phyloP scores from a whole-genome alignment of 768 basidiomycete genomes.

The Tricholoma matsutake region DNA sequence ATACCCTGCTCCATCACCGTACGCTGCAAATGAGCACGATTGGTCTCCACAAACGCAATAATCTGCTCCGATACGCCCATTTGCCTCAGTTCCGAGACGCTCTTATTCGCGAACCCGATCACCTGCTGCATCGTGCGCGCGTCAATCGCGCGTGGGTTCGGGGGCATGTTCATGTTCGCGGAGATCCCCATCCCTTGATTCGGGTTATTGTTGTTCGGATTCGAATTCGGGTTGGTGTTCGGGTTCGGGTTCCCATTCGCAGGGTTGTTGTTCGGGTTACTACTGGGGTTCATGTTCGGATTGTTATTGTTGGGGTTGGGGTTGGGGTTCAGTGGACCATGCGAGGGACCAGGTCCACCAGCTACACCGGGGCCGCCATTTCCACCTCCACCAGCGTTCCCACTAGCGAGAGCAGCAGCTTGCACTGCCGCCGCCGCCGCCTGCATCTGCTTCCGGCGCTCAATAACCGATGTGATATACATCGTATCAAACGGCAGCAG shows the following conservation, averaged over 20 bases:
- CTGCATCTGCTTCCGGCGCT: constrained; percentile 27
- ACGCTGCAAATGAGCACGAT: constrained; percentile 48
- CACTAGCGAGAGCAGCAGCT: constrained; percentile 3
- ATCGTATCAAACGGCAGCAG: constrained; percentile 54
- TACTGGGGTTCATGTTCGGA: neutral
- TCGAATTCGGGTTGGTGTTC: neutral
- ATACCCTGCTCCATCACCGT: constrained; percentile 33
- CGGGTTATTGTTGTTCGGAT: neutral
- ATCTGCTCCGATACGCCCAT: constrained; percentile 46
- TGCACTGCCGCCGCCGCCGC: constrained; percentile 8
- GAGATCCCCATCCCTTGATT: neutral
- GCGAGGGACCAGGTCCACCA: neutral
- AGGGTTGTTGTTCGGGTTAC: neutral
- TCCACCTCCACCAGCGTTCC: neutral
- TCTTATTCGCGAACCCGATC: constrained; percentile 44
- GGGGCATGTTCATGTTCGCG: neutral
- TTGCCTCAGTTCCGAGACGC: constrained; percentile 50
- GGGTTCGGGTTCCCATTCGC: neutral
- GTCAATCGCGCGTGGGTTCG: constrained; percentile 14
- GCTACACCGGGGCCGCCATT: neutral
- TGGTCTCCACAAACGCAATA: constrained; percentile 54
- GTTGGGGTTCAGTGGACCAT: neutral
- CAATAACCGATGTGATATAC: constrained; percentile 44
- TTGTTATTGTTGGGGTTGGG: neutral
- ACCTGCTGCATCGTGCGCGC: constrained; percentile 41